Base-by-base conservation (phyloP, 805 yeast species). In the Monosporozyma siamensis region DNA sequence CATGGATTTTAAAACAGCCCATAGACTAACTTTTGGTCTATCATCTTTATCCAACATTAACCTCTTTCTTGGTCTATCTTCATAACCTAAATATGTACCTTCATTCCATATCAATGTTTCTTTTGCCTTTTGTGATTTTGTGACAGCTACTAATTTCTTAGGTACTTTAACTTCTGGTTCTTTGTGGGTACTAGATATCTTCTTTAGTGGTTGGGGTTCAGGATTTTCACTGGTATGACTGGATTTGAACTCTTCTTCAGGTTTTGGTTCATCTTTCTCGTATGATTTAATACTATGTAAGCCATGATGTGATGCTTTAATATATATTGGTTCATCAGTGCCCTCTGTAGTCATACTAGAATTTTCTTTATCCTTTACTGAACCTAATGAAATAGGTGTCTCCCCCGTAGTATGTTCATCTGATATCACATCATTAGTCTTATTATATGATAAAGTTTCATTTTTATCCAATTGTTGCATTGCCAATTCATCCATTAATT, bases 1-100 rank as follows among this genome's bases (percentile, higher is more conserved):
- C 79, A 90, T 75, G 1, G 94, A 85, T 61, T 87, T 89, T 58
- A 90, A 72, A 46, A 89, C 88, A 40, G 95, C 88, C 97, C 97
- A 90, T 45, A 90, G 67, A 15, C 95, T 83, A 35, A 90, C 78
- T 55, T 76, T 77, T 17, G 98, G 97, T 56, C 98, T 74, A 52
- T 84, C 75, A 56, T 90, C 95, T 47, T 79, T 87, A 50, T 81
- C 85, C 59, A 86, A 66, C 6, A 73, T 67, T 38, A 90, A 67
- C 44, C 75, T 75, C 9, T 69, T 67, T 61, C 98, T 77, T 4
- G 85, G 74, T 3, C 86, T 85, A 46, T 83, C 86, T 51, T 88
- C 95, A 58, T 90, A 90, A 4, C 98, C 98, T 11, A 63, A 61
- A 53, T 70, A 83, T 0, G 87, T 71, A 3, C 68, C 66, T 42